Evolutionary conservation across 148 eudicot species (phyloP).

Genomic region (Camellia granthamiana): DNA sequence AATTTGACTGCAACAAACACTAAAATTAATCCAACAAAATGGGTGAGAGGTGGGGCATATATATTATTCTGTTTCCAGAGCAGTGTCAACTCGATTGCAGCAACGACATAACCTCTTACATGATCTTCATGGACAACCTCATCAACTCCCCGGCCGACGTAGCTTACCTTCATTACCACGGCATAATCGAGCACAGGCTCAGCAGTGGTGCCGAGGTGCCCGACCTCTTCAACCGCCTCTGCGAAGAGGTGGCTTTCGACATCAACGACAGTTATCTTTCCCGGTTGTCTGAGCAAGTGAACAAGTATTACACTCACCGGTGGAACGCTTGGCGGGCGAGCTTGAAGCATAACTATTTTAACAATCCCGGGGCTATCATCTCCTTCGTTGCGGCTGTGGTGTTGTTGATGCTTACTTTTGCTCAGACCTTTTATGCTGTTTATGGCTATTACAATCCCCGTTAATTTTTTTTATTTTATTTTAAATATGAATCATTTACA

Average conservation of each 20-base stretch:
- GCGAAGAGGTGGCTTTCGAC: constrained; percentile 91
- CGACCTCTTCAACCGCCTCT: constrained; percentile 71
- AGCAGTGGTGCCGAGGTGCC: constrained; percentile 84
- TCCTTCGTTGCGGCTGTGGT: constrained; percentile 81
- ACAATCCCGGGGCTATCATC: constrained; percentile 84
- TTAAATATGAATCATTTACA: too few relatives aligned
- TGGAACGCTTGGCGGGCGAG: constrained; percentile 90
- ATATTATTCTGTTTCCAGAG: constrained; percentile 24
- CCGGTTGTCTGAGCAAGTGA: constrained; percentile 39
- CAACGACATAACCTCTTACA: constrained; percentile 78
- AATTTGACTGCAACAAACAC: too few relatives aligned
- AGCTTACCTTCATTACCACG: constrained; percentile 73
- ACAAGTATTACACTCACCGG: constrained; percentile 32
- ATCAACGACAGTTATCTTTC: constrained; percentile 75
- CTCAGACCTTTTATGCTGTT: constrained; percentile 64
- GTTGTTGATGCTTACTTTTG: constrained; percentile 58
- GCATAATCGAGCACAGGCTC: constrained; percentile 91
- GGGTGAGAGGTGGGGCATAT: too few relatives aligned
- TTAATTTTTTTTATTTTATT: background rate
- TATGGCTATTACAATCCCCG: constrained; percentile 58
- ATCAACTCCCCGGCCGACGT: constrained; percentile 71
- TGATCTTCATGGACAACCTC: constrained; percentile 89
- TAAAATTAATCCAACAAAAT: too few relatives aligned
- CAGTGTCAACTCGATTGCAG: constrained; percentile 77
- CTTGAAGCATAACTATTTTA: constrained; percentile 74